phyloP scores from a whole-genome alignment of 148 eudicot genomes.

The Diospyros kaki region DNA sequence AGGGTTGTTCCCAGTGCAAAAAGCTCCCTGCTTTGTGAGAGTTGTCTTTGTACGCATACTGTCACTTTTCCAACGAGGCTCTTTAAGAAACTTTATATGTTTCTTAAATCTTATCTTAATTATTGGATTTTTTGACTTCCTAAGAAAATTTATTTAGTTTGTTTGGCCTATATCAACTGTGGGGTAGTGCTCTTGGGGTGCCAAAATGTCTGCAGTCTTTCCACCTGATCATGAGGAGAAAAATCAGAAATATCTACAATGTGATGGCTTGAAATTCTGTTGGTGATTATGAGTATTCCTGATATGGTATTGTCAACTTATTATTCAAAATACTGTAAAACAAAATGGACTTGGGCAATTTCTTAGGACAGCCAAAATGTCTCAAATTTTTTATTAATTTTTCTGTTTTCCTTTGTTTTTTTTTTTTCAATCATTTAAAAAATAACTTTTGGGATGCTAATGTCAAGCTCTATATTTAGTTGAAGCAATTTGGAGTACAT shows the following conservation, averaged over 20 bases:
- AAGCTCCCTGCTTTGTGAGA: no score
- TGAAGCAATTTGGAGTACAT: background rate
- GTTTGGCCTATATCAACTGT: background rate
- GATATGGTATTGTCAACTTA: background rate
- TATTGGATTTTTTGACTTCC: background rate
- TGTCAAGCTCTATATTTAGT: background rate
- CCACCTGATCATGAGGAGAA: background rate
- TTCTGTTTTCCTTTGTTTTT: background rate
- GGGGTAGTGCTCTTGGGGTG: slow-evolving; percentile 1
- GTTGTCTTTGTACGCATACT: no score
- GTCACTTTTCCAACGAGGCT: no score
- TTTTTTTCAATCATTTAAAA: no score
- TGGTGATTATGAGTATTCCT: background rate
- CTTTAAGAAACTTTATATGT: background rate
- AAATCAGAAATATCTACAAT: background rate
- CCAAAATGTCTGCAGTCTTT: background rate
- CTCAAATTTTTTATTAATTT: background rate
- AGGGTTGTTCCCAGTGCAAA: no score
- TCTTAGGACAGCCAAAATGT: background rate
- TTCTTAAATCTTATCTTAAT: background rate
- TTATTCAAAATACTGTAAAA: background rate
- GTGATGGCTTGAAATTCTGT: background rate
- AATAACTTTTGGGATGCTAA: background rate
- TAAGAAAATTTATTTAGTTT: background rate
- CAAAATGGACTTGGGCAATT: background rate